Base-by-base conservation (phyloP, 2,329 filamentous ascomycete species). In the Dothistroma pini region DNA sequence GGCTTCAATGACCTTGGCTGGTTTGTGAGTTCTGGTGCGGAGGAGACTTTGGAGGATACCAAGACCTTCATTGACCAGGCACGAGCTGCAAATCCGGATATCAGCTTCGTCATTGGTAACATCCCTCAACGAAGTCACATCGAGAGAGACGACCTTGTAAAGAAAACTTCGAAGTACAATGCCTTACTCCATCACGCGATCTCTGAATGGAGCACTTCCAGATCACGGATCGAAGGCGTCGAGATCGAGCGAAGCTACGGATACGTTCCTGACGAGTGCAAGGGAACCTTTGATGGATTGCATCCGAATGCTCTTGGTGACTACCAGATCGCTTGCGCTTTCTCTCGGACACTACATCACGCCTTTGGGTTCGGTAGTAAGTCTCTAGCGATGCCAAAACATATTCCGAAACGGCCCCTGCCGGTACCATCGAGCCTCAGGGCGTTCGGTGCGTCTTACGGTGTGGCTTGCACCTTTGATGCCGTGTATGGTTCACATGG, bases 261-360 rank as follows among this genome's bases (percentile, higher is more conserved):
- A 60, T 71, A 54, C 75, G 77, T 48, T 62, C 70, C 25, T 67
- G 72, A 71, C 60, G 63, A 65, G 54, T 63, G 57, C 59, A 67
- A 50, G 64, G 11, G 70, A 0, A 72, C 74, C 6, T 75, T 77
- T 59, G 78, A 80, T 66, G 78, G 78, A 10, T 64, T 80, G 9
- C 78, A 81, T 57, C 78, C 78, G 0, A 77, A 75, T 53, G 71
- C 71, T 6, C 65, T 74, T 1, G 78, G 77, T 16, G 78, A 80
- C 54, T 78, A 70, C 62, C 71, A 79, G 58, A 76, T 80, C 55
- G 77, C 78, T 2, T 65, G 71, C 49, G 77, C 77, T 10, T 80
- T 79, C 65, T 70, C 73, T 1, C 56, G 63, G 10, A 69, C 71
- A 8, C 70, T 79, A 10, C 47, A 70, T 29, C 53, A 67, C 0